Base-by-base conservation (phyloP, 371 early-diverging fungal genomes). In the Mortierella sp. region DNA sequence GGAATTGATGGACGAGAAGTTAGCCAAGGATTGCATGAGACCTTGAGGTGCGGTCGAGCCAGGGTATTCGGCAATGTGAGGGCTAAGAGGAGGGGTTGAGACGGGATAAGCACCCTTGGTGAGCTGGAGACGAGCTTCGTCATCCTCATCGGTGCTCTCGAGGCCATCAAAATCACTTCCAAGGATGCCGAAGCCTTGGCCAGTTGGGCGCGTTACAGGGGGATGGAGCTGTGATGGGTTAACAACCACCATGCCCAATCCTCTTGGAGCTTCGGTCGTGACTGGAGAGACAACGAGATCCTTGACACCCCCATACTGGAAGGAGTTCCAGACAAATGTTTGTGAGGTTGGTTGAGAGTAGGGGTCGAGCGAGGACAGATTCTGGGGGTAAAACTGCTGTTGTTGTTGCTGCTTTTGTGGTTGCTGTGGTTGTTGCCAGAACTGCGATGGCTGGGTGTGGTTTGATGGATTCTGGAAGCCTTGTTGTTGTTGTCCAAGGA, bases 61-160 rank as follows among this genome's bases (percentile, higher is more conserved):
- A 2, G 24, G 43, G 17, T 43, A 21, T 10, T 39, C 40, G n/a
- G 39, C n/a, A 12, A 12, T 44, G 9, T 37, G 44, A 12, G 65
- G 65, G 22, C 65, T 64, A 25, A 64, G 39, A 17, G 65, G 65
- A 2, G 65, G 65, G 5, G 65, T 57, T 8, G 65, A 57, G 9
- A 43, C 9, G 12, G 27, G 47, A 24, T 57, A 53, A 10, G 57
- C 13, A 0, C 7, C 24, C 3, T 53, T 49, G 6, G 43, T 25
- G 39, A 67, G 50, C 19, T 67, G 60, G 8, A 53, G 16, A 3
- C 65, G 59, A n/a, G 41, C 55, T 13, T 60, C 60, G 34, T 54
- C 54, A 12, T 58, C 57, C 8, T 58, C 56, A 17, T 67, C 65
- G 0, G 65, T 60, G 34, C 49, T 54, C n/a, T 41, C 59, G 31